Evolutionary conservation across 305 asterid species (phyloP).

Genomic region (Fraxinus dipetala): DNA sequence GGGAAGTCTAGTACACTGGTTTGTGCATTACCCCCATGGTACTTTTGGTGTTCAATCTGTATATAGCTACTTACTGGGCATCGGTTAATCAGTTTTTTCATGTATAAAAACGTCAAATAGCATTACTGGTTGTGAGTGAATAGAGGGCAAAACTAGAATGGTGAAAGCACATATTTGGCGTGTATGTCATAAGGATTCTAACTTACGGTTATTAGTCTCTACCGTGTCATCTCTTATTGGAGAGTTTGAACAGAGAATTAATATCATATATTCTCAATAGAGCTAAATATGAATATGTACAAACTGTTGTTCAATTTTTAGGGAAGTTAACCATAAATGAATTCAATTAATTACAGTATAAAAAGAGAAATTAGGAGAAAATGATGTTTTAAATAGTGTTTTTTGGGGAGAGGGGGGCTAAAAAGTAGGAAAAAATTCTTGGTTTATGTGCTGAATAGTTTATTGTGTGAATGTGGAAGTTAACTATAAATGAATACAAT

Average conservation of each 20-base stretch:
- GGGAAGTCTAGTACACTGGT: conserved; percentile 13
- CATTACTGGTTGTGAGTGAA: not conserved
- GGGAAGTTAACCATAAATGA: not conserved
- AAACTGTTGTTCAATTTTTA: not conserved
- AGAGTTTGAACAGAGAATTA: not conserved
- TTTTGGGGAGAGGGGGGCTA: not conserved
- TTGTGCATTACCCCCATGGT: not conserved
- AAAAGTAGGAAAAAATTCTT: too few species aligned
- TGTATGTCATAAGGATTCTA: not conserved
- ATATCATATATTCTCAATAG: not conserved
- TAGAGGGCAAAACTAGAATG: not conserved
- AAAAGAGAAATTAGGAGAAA: not conserved
- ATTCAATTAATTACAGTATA: not conserved
- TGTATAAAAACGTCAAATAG: not conserved
- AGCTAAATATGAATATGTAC: not conserved
- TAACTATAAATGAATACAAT: not conserved
- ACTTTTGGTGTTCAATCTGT: not conserved
- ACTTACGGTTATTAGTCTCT: not conserved
- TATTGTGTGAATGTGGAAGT: not conserved
- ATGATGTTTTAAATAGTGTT: not conserved
- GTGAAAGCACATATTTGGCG: not conserved
- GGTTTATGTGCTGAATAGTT: not conserved
- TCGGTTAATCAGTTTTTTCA: not conserved
- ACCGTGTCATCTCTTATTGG: not conserved
- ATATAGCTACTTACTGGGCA: not conserved